Base-by-base conservation (phyloP, 345 rosid species). In the Bretschneidera sinensis region DNA sequence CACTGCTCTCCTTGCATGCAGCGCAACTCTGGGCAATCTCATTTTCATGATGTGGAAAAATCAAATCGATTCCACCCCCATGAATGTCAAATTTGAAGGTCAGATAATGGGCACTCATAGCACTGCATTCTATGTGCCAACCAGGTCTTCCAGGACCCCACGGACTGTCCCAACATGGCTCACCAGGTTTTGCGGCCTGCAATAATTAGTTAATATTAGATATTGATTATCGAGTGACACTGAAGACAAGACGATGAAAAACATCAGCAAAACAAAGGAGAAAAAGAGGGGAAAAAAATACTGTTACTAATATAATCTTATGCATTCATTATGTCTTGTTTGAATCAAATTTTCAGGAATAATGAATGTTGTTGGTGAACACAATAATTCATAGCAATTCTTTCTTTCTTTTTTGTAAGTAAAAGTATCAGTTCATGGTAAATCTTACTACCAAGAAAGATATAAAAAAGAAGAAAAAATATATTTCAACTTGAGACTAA, bases 121-220 rank as follows among this genome's bases (percentile, higher is more conserved):
- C 96, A 73, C 98, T 88, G 85, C 98, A 91, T 74, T 94, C 99
- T 21, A 94, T 94, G 66, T 94, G 97, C 97, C 99, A 90, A 43
- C 97, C 99, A 8, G 96, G 97, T 69, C 99, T 83, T 60, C 99
- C 97, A 52, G 24, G 84, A 69, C 95, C 97, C 99, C 99, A 90
- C 0, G 88, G 84, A 64, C 96, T 94, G 47, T 83, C 89, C 99
- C 96, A 94, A 31, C 82, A 76, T 57, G 89, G 90, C 68, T 94
- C 99, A 53, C 74, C 95, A 18, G 88, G 90, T 76, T 90, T 94
- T 24, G 91, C 95, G 23, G 96, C 86, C 97, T 94, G 82, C 78
- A 79, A 51, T 24, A 66, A 21, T 50, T 51, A 45, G 21, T 25
- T 21, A 61, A 55, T 9, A 51, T 59, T 51, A 60, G 19, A 59